Evolutionary conservation across 345 rosid species (phyloP).

Genomic region (Lumnitzera littorea): DNA sequence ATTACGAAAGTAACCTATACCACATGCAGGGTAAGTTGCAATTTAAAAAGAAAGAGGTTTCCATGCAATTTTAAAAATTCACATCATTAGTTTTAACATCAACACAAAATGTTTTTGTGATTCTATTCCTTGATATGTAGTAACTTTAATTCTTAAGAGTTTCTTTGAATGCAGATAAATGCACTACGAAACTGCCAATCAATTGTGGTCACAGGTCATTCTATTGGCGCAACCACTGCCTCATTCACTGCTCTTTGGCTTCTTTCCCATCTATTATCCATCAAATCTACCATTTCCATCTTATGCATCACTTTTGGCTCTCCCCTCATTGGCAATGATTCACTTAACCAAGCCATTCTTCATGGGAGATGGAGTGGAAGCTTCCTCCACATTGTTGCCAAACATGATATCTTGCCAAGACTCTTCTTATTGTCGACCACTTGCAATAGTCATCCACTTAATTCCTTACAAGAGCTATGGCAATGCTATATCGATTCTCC

Average conservation of each 20-base stretch:
- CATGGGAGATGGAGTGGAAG: conserved; percentile 53
- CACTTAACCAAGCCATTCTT: conserved; percentile 53
- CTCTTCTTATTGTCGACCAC: conserved; percentile 23
- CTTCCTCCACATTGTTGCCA: conserved; percentile 64
- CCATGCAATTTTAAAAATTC: too few relatives aligned
- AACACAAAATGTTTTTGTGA: too few relatives aligned
- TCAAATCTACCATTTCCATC: conserved; percentile 19
- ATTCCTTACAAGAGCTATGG: conserved; percentile 18
- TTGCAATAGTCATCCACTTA: conserved; percentile 17
- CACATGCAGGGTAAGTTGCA: too few relatives aligned
- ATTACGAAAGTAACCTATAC: too few relatives aligned
- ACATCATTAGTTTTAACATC: too few relatives aligned
- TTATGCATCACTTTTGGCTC: conserved; percentile 79
- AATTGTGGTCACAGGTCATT: conserved; percentile 75
- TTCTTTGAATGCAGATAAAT: conserved; percentile 26
- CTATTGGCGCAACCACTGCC: conserved; percentile 65
- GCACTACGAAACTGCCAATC: conserved; percentile 24
- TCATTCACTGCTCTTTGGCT: conserved; percentile 72
- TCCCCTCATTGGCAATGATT: conserved; percentile 60
- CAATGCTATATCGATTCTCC: conserved; percentile 3
- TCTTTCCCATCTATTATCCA: conserved; percentile 35
- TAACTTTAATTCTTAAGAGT: too few relatives aligned
- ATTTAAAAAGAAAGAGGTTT: too few relatives aligned
- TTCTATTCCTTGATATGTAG: too few relatives aligned
- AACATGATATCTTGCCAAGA: conserved; percentile 47